Base-by-base conservation (phyloP, 257 asterid genomes). In the Ilex asprella region DNA sequence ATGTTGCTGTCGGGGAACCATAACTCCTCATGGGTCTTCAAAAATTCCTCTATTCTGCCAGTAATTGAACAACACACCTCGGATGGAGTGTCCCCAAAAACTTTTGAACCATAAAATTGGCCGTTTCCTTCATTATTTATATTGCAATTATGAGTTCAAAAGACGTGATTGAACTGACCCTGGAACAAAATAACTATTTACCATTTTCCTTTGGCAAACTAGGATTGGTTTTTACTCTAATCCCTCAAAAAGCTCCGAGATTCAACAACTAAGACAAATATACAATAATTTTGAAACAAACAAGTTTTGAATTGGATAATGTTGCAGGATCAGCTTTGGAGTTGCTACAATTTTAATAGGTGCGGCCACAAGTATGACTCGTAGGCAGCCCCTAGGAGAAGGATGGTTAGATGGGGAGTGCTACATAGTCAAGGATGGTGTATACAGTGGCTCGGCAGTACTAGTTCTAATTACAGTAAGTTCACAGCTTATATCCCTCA, bases 401-500 rank as follows among this genome's bases (percentile, higher is more conserved):
- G 98, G 96, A 46, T 91, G 98, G 98, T 56, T 88, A 67, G 85
- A 86, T 68, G 89, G 94, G 29, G 87, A 88, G 52, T 91, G 96
- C 81, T 91, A 88, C 75, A 50, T 84, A 9, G 96, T 86, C 12
- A 88, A 71, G 72, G 84, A 84, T 65, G 98, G 95, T 35, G 83
- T 86, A 62, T 88, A 67, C 30, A 59, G 68, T 39, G 86, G 81
- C 32, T 84, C 95, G 2, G 88, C 84, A 53, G 11, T 76, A 11
- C 69, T 91, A 31, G 77, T 78, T 53, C 58, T 84, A 55, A 31
- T 78, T 58, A 76, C 91, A 30, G 16, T 84, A 13, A 71, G 79
- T 61, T 80, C 84, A 5, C 63, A 74, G 13, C 67, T 86, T 12
- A 79, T 73, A 79, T 81, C 88, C 1, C 72, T 72, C 15, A 13